phyloP scores from a whole-genome alignment of 306 rosid species.

The Malus orientalis region DNA sequence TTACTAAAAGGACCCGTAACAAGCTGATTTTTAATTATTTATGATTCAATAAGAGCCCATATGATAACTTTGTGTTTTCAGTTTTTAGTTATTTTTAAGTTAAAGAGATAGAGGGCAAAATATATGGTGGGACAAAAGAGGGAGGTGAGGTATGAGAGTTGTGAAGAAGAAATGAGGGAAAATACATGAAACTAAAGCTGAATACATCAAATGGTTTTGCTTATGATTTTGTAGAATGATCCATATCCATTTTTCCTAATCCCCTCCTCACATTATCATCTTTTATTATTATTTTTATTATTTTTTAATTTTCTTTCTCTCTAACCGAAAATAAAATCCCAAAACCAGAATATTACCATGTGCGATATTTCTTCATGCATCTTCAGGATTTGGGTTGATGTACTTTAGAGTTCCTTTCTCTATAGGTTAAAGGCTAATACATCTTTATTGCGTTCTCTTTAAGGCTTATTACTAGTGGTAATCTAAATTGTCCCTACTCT shows the following conservation, averaged over 20 bases:
- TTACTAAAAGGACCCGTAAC: neutral
- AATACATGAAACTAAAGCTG: neutral
- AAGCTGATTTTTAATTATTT: neutral
- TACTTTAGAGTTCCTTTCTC: neutral
- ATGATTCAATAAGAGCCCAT: neutral
- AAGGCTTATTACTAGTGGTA: neutral
- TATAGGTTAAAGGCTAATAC: neutral
- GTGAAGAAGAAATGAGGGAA: neutral
- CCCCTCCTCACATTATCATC: neutral
- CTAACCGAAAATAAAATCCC: neutral
- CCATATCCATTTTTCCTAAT: neutral
- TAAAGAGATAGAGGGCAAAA: neutral
- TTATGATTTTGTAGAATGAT: neutral
- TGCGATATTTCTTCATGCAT: neutral
- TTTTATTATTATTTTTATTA: neutral
- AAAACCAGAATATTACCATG: neutral
- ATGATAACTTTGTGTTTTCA: neutral
- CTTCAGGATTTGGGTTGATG: neutral
- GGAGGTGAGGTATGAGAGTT: neutral
- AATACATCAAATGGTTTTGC: neutral
- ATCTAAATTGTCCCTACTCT: neutral
- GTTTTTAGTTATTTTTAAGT: neutral
- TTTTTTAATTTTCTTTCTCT: neutral
- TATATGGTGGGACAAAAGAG: neutral
- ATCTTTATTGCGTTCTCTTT: neutral